A percentile compares a stretch with the other conserved stretches of the same genome.
These are phyloP conservation scores for Nicotiana tomentosiformis DNA, from an alignment of 257 asterid species.

Conservation along the genomic window DNA sequence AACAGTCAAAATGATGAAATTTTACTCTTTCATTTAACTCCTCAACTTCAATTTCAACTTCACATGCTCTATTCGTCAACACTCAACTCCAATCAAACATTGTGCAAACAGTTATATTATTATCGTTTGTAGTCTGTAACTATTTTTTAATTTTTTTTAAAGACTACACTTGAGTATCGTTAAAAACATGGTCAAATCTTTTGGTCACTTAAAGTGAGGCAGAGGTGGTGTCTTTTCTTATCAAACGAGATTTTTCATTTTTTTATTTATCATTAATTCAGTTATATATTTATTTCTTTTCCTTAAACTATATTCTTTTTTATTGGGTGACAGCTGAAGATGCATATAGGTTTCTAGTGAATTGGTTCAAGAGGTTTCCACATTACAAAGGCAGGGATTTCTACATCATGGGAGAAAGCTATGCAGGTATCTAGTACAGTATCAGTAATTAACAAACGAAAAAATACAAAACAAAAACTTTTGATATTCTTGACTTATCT, in stretches of 20 bases:
- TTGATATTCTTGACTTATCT: background rate
- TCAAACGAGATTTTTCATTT: no score
- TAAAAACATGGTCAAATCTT: no score
- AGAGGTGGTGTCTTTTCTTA: no score
- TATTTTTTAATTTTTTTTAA: no score
- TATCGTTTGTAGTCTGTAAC: no score
- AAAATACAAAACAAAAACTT: background rate
- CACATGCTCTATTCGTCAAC: background rate
- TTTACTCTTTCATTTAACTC: background rate
- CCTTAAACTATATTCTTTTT: background rate
- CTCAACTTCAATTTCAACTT: background rate
- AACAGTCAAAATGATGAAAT: background rate
- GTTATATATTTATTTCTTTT: background rate
- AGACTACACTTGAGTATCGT: no score
- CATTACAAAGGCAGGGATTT: conserved; percentile 27
- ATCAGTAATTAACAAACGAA: background rate
- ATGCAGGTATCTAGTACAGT: conserved; percentile 23
- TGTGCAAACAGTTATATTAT: no score
- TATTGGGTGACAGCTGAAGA: conserved; percentile 24
- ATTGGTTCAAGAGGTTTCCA: conserved; percentile 37
- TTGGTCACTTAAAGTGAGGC: no score
- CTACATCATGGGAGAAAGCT: conserved; percentile 37
- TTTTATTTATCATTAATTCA: background rate
- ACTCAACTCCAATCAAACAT: no score
- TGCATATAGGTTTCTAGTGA: conserved; percentile 28